Percentiles rank a stretch among this genome's conserved stretches.
These are phyloP conservation scores for Penicillium concentricum DNA, from an alignment of 2,329 filamentous ascomycete species.

Conservation along the genomic window DNA sequence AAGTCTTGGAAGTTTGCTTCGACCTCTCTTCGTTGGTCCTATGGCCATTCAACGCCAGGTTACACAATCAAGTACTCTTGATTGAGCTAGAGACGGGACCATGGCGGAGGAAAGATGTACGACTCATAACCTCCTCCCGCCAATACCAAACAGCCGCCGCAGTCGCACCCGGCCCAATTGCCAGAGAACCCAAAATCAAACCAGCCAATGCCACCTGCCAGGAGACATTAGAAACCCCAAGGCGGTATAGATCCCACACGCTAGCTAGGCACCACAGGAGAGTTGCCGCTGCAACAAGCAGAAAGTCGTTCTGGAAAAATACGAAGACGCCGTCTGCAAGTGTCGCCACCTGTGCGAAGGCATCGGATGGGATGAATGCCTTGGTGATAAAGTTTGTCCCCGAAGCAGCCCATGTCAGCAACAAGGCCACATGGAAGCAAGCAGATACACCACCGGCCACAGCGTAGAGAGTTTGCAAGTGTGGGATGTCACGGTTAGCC, in stretches of 20 bases:
- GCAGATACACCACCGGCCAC: slow-evolving; percentile 7
- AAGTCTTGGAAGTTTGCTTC: not conserved
- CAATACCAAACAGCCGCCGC: slow-evolving; percentile 23
- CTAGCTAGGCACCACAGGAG: slow-evolving; percentile 21
- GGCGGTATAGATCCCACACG: slow-evolving; percentile 22
- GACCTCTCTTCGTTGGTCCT: not conserved
- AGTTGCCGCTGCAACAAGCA: slow-evolving; percentile 18
- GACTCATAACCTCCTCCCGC: slow-evolving; percentile 18
- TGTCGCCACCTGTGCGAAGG: slow-evolving; percentile 4
- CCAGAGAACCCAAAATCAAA: slow-evolving; percentile 11
- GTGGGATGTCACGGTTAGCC: not conserved
- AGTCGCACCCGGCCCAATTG: slow-evolving; percentile 23
- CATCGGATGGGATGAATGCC: slow-evolving; percentile 15
- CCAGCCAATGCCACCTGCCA: not conserved
- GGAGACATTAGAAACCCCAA: slow-evolving; percentile 15
- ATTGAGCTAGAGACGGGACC: not conserved
- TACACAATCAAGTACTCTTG: not conserved
- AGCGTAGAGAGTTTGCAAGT: slow-evolving; percentile 2
- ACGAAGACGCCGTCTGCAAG: slow-evolving; percentile 21
- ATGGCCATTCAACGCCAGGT: not conserved
- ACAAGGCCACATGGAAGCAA: slow-evolving; percentile 4
- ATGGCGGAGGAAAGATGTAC: not conserved
- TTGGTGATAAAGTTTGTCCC: slow-evolving; percentile 8
- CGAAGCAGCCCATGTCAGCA: slow-evolving; percentile 3
- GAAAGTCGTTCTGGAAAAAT: slow-evolving; percentile 28